Evolutionary conservation across 441 rosid species (phyloP), one percentile per base, ranked within the genome.

Genomic region (Populus hybrid): DNA sequence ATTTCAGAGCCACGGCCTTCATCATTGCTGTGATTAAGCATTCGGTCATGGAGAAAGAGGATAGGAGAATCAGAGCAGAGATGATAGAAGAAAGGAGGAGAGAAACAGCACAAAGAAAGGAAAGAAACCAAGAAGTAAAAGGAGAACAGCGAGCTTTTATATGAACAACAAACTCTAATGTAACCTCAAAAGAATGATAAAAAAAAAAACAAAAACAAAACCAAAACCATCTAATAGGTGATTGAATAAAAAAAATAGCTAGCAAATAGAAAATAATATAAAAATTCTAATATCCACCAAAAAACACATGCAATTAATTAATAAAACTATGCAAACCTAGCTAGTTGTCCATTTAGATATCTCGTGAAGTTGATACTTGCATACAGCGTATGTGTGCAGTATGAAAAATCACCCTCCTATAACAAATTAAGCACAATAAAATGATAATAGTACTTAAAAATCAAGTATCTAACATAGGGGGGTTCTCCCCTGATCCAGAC

Each of bases 11-110:
- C 50, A 12, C 50, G 61, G 35, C 50, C 38, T 71, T 45, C 23
- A 76, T 38, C 50, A 71, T 21, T n/a, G 10, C 1, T 10, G 71
- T 6, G 59, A 76, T 64, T 71, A 64, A 64, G 70, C 35, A 40
- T 77, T 64, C 16, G 1, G 18, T 40, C 8, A 56, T 56, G 63
- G 59, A 56, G 63, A 56, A 56, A 7, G n/a, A 56, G 23, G 21
- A 7, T 18, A 56, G 63, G 9, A 20, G 3, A 56, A 56, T 56
- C 63, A 56, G 63, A 56, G 59, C 21, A 50, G 6, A 16, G n/a
- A 16, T 50, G 59, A 50, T 16, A 14, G 59, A 50, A 50, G n/a
- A 50, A 16, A 50, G 18, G 59, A 50, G 2, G n/a, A 50, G n/a
- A 50, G 59, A 5, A 16, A 18, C 2, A 50, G 59, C 59, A 50